Evolutionary conservation across 2,329 filamentous ascomycete species (phyloP), one percentile per base, ranked within the genome.

Genomic region (Ascomycota sp.): DNA sequence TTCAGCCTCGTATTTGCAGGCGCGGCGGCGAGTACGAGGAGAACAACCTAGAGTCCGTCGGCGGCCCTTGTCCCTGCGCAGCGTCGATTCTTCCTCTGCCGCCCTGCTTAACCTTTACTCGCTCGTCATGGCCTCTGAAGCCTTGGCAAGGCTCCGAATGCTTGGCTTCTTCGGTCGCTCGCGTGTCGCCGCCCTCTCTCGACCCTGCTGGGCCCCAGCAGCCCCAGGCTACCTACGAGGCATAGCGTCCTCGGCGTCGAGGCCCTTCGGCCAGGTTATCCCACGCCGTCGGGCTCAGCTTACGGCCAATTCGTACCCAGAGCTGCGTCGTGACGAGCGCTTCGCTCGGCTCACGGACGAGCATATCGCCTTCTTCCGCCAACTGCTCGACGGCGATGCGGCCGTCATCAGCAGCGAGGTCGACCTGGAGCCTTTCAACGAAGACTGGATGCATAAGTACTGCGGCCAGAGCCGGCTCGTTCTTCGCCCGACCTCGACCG

Each of bases 371-470:
- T 74, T 70, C 57, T 93, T 98, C 64, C 73, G 76, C 51, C 61
- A 71, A 13, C 57, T 93, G n/a, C 66, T 98, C 27, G 80, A 82
- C 36, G 66, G 68, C 33, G 71, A 76, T 27, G 79, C 77, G 27
- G 83, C 82, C 2, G 64, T 93, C 34, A 70, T 95, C 24, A 72
- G 84, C 53, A 72, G 58, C 25, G 52, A 72, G 10, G 78, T 80
- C 45, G 89, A 95, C 50, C 66, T 95, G 42, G 81, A 89, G 51
- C 69, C 79, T 7, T 98, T 83, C 66, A 98, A 98, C 56, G 72
- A 75, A 50, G 89, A 98, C 58, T 98, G 91, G 89, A 93, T 98
- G 84, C 76, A 80, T 56, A 98, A 98, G 59, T 98, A 92, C 61
- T 75, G 80, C 39, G 91, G 89, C 25, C 83, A 93, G 55, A 73